Evolutionary conservation across 352 stramenopile species (phyloP), one percentile per base, ranked within the genome.

Genomic region (Phytophthora aleatoria): DNA sequence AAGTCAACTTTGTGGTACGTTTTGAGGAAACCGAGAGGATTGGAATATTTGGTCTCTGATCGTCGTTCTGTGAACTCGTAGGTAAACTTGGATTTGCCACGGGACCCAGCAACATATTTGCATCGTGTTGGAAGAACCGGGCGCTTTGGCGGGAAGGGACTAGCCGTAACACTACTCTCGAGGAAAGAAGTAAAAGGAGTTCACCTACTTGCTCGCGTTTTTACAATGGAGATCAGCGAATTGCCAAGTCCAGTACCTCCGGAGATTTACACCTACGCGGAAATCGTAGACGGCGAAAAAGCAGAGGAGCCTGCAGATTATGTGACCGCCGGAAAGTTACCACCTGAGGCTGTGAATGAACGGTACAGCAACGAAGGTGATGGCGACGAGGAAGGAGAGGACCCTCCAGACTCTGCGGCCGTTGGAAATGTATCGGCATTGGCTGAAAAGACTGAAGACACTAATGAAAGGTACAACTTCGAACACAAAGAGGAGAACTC

Each of bases 101-200:
- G 75, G 12, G 85, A 94, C 31, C 83, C 83, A 16, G 83, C 82
- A 35, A 94, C 85, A 51, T 92, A 94, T 58, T 70, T 94, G 47
- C 85, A 94, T 56, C 81, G 85, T 27, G 82, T 94, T 35, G 85
- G 85, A 30, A 79, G 85, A 30, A 88, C 80, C 4, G 85, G 85
- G 2, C 83, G 85, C 45, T 94, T 92, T 66, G 85, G 85, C 26
- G 81, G 80, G 52, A 85, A 85, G 50, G 85, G 83, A 15, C 76
- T 94, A 26, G 85, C 83, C 54, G 81, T 92, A 59, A 92, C 85
- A 38, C 59, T 94, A 11, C 64, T 94, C 1, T 70, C 66, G 1
- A 57, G 49, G 3, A 63, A 64, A 39, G 80, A 92, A 49, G 73
- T 94, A 6, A 57, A 76, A 39, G 77, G 73, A 7, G 74, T 94